Evolutionary conservation across 2,329 filamentous ascomycete species (phyloP), one percentile per base, ranked within the genome.

Genomic region (Colletotrichum sp.): DNA sequence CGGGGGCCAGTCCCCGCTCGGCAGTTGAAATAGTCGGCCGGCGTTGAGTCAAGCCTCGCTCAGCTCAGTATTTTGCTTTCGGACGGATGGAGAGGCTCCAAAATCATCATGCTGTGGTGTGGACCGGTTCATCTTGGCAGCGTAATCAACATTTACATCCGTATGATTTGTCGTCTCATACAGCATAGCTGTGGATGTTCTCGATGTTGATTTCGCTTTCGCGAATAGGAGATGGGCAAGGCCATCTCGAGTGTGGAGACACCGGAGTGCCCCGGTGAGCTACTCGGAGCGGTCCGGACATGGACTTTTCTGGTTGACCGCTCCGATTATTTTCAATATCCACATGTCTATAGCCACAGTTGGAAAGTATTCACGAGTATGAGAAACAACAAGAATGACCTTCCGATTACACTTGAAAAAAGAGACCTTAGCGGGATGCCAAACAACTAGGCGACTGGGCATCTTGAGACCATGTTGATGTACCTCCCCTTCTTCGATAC

Each of bases 301-400:
- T 52, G 43, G 43, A 21, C 43, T 52, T 52, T 52, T 21, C 9
- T 52, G n/a, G 43, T 21, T 52, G 43, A 1, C 43, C 43, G 43
- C n/a, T 10, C 9, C 43, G 43, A 21, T 48, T 2, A 8, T 7
- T 0, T 13, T 48, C 1, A 3, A 30, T 10, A 3, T 48, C 9
- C 1, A 4, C 2, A 48, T 12, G 5, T 13, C 10, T 0, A 7
- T 7, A 2, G 2, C 18, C 0, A 1, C 18, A 18, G 6, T 10
- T 48, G 5, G 8, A 12, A 48, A 48, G n/a, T 13, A 2, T 12
- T 3, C n/a, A 1, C 3, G 9, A 48, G 43, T 48, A 6, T n/a
- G 5, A 48, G 4, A 48, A 12, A 12, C 43, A 12, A 48, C 2
- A 0, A n/a, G 38, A 9, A 0, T 18, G 8, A n/a, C 6, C 13